Percentiles rank a stretch among this genome's conserved stretches.
phyloP scores from a whole-genome alignment of 73 alveolate genomes.

The Paramecium sexaurelia region DNA sequence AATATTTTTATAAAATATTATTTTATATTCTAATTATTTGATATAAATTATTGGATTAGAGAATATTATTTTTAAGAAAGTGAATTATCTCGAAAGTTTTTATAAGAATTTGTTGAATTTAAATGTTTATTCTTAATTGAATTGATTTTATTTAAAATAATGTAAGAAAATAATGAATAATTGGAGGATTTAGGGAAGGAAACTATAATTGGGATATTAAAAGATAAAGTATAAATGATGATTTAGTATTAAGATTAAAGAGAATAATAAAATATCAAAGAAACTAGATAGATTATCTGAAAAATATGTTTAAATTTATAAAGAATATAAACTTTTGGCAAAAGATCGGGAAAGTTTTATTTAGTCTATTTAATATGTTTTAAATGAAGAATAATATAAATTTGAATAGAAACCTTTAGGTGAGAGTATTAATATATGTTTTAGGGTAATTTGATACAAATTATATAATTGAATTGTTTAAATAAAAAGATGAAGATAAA shows the following conservation, averaged over 20 bases:
- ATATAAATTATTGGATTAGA: too few species aligned
- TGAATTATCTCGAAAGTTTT: neutral
- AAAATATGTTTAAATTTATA: constrained; percentile 57
- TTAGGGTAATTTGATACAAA: constrained; percentile 35
- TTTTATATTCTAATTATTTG: too few species aligned
- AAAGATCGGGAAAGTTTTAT: constrained; percentile 53
- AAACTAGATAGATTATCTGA: constrained; percentile 44
- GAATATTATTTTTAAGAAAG: too few species aligned
- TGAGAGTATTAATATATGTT: neutral
- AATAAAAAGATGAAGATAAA: constrained; percentile 40
- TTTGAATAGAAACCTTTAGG: constrained; percentile 41
- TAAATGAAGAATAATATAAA: constrained; percentile 23
- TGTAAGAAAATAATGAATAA: neutral
- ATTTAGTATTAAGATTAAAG: constrained; percentile 23
- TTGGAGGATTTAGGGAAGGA: neutral
- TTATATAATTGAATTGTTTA: constrained; percentile 12
- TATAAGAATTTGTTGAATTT: neutral
- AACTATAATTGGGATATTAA: neutral
- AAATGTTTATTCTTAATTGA: neutral
- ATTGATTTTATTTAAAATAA: neutral
- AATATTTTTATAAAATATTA: too few species aligned
- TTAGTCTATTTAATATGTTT: neutral
- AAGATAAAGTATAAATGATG: neutral
- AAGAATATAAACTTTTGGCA: constrained; percentile 37
- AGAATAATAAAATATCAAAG: constrained; percentile 43